Evolutionary conservation across 768 basidiomycete genomes (phyloP).

Genomic region (Basidioascus undulatus): DNA sequence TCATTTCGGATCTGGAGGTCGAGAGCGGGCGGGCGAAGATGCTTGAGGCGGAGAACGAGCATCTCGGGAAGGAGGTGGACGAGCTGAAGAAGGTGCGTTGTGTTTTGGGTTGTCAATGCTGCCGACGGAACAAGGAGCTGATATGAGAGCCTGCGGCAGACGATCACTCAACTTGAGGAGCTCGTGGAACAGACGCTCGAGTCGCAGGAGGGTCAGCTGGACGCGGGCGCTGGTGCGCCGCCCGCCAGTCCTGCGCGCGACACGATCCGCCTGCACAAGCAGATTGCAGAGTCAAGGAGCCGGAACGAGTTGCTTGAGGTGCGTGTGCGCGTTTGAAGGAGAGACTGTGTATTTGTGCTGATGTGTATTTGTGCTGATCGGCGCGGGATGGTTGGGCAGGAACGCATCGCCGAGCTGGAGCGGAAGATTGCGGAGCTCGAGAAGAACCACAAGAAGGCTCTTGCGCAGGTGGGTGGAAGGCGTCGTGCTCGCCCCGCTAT

Average conservation of each 20-base stretch:
- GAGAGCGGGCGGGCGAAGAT: constrained; percentile 51
- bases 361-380: neutral
- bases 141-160: constrained; percentile 51
- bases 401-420: constrained; percentile 7
- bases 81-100: constrained; percentile 62
- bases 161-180: constrained; percentile 29
- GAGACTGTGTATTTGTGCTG: constrained; percentile 8
- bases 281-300: constrained; percentile 19
- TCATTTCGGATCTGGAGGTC: constrained; percentile 67
- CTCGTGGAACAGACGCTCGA: constrained; percentile 8
- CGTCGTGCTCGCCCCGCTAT: neutral
- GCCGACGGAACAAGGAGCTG: constrained; percentile 44
- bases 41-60: constrained; percentile 52
- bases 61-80: constrained; percentile 38
- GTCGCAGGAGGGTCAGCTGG: no score
- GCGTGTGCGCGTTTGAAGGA: constrained; percentile 31
- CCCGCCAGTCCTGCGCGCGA: neutral
- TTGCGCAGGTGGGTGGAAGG: constrained; percentile 39
- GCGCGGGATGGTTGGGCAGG: neutral
- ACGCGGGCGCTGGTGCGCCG: neutral
- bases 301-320: constrained; percentile 26
- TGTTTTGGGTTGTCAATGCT: no score
- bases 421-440: constrained; percentile 11
- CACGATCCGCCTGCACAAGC: constrained; percentile 1
- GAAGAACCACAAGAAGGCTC: constrained; percentile 25